Evolutionary conservation across 495 filamentous ascomycete species (phyloP).

Genomic region (Aspergillus mulundensis): DNA sequence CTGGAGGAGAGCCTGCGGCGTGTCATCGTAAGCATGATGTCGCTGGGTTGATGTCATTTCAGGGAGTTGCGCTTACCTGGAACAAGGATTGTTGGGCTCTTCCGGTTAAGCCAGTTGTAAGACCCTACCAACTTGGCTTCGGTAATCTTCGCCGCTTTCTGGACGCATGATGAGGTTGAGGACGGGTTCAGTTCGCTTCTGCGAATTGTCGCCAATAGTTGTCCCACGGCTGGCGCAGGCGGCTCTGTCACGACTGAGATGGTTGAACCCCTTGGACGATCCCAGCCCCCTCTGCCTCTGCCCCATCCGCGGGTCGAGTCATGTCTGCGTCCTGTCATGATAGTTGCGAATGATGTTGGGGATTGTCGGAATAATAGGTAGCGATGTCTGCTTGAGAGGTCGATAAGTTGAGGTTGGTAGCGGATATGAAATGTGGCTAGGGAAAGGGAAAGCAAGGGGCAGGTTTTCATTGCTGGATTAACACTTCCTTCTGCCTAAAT

Average conservation of each 20-base stretch:
- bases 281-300: not conserved
- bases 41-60: not conserved
- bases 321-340: not conserved
- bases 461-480: not conserved
- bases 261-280: slow-evolving; percentile 2
- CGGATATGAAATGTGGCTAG: not conserved
- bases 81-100: slow-evolving; percentile 41
- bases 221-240: slow-evolving; percentile 19
- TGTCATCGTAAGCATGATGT: not conserved
- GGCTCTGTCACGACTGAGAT: slow-evolving; percentile 29
- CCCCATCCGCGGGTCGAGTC: not conserved
- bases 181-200: slow-evolving; percentile 11
- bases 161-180: not conserved
- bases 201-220: slow-evolving; percentile 20
- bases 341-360: not conserved
- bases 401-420: no score
- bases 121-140: slow-evolving; percentile 38
- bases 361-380: not conserved
- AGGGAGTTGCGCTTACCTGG: slow-evolving; percentile 39
- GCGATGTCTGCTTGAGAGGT: not conserved
- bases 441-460: not conserved
- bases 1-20: slow-evolving; percentile 51
- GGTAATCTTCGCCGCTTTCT: slow-evolving; percentile 18
- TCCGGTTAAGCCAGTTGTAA: slow-evolving; percentile 50
- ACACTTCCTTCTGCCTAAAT: not conserved